Base-by-base conservation (phyloP, 129 eudicot species). In the Helichrysum umbraculigerum region DNA sequence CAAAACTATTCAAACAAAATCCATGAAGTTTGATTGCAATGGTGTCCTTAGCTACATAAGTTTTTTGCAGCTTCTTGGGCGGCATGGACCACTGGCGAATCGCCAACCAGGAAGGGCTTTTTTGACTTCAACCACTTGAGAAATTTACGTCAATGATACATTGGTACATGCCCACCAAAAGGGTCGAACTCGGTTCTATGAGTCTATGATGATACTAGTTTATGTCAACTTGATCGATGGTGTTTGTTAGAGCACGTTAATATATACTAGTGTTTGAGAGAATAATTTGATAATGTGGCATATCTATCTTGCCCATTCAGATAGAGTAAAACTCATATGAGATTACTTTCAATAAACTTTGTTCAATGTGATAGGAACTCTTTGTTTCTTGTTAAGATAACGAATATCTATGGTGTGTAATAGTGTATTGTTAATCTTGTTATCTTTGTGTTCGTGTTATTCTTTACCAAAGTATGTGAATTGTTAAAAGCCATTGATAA, bases 21-120 rank as follows among this genome's bases (percentile, higher is more conserved):
- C 12, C 16, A 44, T 15, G 1, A n/a, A 22, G 10, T 29, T 51
- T 51, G 14, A 19, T 50, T 34, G 22, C 17, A 25, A 52, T 54
- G 29, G 59, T 16, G 67, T 19, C 37, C 10, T 21, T 34, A 39
- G 44, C 12, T 39, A 19, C 2, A 6, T 42, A 21, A 15, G 1
- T 5, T 75, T 0, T 16, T 29, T 75, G 75, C 82, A 83, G 90
- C 87, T 86, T 68, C 90, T 86, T 63, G 90, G 90, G 15, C 71
- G 90, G 6, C 90, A 86, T 73, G 90, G 90, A 80, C 85, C 79
- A 34, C 47, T 86, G 72, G 82, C 83, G 5, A 32, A 76, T 19
- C 86, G 90, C 68, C 74, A 80, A 68, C 85, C 90, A 4, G 90
- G 90, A 80, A 77, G 85, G 52, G 89, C 89, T 4, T 85, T 85